phyloP scores from a whole-genome alignment of 1,284 basidiomycete genomes.

The Puccinia hordei region DNA sequence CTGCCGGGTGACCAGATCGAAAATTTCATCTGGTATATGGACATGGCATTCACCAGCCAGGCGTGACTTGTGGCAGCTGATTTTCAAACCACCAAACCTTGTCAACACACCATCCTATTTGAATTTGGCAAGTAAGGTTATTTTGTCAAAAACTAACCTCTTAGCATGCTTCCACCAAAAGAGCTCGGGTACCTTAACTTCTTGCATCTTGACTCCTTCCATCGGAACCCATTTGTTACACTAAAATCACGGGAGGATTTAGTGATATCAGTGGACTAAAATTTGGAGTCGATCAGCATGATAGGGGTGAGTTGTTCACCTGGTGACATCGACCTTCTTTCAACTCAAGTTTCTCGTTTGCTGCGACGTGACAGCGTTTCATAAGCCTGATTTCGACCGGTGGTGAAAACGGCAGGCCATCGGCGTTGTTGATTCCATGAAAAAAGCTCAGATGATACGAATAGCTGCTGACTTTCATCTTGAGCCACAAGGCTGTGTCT shows the following conservation, averaged over 20 bases:
- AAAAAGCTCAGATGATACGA: slow-evolving; percentile 51
- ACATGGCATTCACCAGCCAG: slow-evolving; percentile 47
- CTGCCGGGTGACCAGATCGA: slow-evolving; percentile 39
- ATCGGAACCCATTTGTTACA: slow-evolving; percentile 71
- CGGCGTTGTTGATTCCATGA: slow-evolving; percentile 56
- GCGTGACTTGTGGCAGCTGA: slow-evolving; percentile 50
- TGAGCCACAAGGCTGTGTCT: slow-evolving; percentile 69
- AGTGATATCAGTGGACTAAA: neutral
- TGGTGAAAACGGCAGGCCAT: slow-evolving; percentile 72
- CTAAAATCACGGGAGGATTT: slow-evolving; percentile 10
- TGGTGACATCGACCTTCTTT: slow-evolving; percentile 74
- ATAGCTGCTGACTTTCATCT: slow-evolving; percentile 77
- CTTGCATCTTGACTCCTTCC: slow-evolving; percentile 71
- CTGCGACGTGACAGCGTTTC: slow-evolving; percentile 61
- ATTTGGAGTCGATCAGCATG: neutral
- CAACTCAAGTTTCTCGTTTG: slow-evolving; percentile 67
- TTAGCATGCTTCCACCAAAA: slow-evolving; percentile 45
- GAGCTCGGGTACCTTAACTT: slow-evolving; percentile 65
- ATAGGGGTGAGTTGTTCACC: slow-evolving; percentile 22
- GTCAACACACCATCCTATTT: neutral
- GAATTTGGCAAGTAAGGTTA: neutral
- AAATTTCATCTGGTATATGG: slow-evolving; percentile 48
- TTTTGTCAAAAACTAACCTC: slow-evolving; percentile 29
- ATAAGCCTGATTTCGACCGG: slow-evolving; percentile 68
- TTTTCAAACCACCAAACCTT: neutral